Evolutionary conservation across 2,329 filamentous ascomycete genomes (phyloP).

Genomic region (Claviceps arundinis): DNA sequence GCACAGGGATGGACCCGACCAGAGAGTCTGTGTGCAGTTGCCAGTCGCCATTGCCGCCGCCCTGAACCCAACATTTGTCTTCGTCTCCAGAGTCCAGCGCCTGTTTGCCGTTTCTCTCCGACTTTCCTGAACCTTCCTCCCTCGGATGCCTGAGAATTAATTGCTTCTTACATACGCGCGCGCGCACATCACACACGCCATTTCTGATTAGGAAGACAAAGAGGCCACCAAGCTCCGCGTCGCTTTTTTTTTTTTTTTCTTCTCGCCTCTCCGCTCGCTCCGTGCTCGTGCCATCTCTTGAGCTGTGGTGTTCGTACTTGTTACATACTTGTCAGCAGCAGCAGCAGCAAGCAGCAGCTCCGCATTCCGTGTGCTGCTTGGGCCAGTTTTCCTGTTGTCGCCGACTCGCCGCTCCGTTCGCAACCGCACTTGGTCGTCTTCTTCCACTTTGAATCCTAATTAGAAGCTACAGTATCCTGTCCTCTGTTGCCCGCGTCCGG

Average conservation of each 20-base stretch:
- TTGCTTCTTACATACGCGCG: conserved; percentile 2
- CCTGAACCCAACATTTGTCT: too few species aligned
- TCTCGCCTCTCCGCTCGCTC: background rate
- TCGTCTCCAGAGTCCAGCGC: too few species aligned
- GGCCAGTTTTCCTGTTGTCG: background rate
- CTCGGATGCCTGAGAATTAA: background rate
- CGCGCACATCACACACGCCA: background rate
- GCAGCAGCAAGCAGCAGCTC: background rate
- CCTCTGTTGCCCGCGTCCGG: background rate
- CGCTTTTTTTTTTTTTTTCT: background rate
- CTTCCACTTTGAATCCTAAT: background rate
- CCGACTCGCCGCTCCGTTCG: background rate
- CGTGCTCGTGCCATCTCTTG: conserved; percentile 5
- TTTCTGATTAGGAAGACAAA: background rate
- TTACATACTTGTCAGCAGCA: background rate
- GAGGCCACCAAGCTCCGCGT: background rate
- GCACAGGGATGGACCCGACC: background rate
- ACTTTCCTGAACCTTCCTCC: background rate
- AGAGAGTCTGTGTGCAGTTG: conserved; percentile 3
- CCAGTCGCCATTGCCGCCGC: conserved; percentile 3
- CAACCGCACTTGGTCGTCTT: background rate
- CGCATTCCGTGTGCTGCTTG: background rate
- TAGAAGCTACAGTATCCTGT: background rate
- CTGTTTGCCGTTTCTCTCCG: background rate
- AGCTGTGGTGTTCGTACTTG: conserved; percentile 3